Evolutionary conservation across 2,329 filamentous ascomycete genomes (phyloP), one percentile per base, ranked within the genome.

Genomic region (Esteya vermicola): DNA sequence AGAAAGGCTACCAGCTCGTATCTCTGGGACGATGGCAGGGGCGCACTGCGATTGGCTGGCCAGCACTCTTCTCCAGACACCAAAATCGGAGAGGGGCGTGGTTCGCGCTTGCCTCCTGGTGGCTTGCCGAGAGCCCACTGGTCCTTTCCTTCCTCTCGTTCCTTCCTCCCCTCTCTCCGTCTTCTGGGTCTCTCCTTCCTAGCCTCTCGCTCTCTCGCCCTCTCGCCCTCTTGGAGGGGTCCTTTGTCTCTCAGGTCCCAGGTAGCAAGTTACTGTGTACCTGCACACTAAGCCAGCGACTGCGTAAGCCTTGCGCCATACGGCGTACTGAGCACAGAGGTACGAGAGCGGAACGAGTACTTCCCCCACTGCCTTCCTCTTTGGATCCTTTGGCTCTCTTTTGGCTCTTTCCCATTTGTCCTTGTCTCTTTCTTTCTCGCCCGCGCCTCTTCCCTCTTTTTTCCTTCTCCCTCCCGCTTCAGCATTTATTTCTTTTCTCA

Each of bases 41-140:
- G n/a, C n/a, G n/a, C n/a, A 27, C 12, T 30, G 9, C 19, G 33
- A 45, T 45, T 45, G 21, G 38, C 28, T 31, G 34, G 34, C 25
- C n/a, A n/a, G n/a, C n/a, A n/a, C n/a, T n/a, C n/a, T n/a, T n/a
- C n/a, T n/a, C n/a, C n/a, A n/a, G n/a, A n/a, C n/a, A n/a, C n/a
- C n/a, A 16, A 18, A 32, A 18, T 4, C 16, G n/a, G 12, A 18
- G 30, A 16, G 13, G 30, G 40, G 37, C 38, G 43, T 39, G 33
- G 32, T 39, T 34, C 32, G 42, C 40, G 26, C 44, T 39, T 46
- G 42, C 44, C 44, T 41, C 40, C 34, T 32, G 30, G 30, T 6
- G 30, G 14, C 13, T 27, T 27, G 25, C 25, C 42, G 12, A 18
- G 30, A 16, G 13, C 14, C 37, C 33, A 38, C 40, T 39, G 33